Percentiles rank a stretch among this genome's conserved stretches.
phyloP scores from a whole-genome alignment of 1,284 basidiomycete genomes.

The Pseudozyma pruni region DNA sequence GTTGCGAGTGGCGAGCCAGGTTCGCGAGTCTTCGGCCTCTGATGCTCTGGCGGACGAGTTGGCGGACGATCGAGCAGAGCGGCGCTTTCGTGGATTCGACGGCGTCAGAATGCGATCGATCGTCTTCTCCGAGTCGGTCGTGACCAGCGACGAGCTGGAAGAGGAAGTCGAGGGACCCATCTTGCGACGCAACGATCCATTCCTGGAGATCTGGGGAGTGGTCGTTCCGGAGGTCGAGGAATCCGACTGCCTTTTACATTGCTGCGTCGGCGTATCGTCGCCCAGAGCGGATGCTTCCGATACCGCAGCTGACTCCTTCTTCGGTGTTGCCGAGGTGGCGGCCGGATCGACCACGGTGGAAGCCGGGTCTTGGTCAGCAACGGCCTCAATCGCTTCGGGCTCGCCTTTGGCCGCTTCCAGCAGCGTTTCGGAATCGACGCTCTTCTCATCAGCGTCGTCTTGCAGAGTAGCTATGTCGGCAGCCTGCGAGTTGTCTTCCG shows the following conservation, averaged over 20 bases:
- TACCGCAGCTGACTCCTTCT: slow-evolving; percentile 4
- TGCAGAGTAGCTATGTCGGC: background rate
- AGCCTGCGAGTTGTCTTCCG: background rate
- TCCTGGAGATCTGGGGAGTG: slow-evolving; percentile 18
- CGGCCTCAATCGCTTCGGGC: slow-evolving; percentile 26
- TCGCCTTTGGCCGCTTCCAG: slow-evolving; percentile 42
- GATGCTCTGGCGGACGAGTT: slow-evolving; percentile 14
- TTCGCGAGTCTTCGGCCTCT: slow-evolving; percentile 23
- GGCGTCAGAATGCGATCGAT: slow-evolving; percentile 29
- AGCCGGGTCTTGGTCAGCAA: slow-evolving; percentile 25
- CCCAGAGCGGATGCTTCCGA: background rate
- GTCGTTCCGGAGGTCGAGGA: slow-evolving; percentile 6
- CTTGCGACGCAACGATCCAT: slow-evolving; percentile 20
- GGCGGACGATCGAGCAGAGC: slow-evolving; percentile 15
- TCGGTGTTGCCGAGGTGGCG: slow-evolving; percentile 21
- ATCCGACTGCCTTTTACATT: slow-evolving; percentile 2
- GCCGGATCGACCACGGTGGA: slow-evolving; percentile 29
- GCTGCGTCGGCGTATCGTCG: slow-evolving; percentile 11
- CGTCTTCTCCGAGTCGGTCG: slow-evolving; percentile 26
- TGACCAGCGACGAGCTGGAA: slow-evolving; percentile 23
- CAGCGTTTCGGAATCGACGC: slow-evolving; percentile 36
- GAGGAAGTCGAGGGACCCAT: slow-evolving; percentile 8
- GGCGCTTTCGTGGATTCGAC: slow-evolving; percentile 11
- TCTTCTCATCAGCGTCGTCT: slow-evolving; percentile 16
- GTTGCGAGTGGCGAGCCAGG: slow-evolving; percentile 14